Conservation (phyloP, 1,284 basidiomycete species). For the Heterobasidion annosum region DNA sequence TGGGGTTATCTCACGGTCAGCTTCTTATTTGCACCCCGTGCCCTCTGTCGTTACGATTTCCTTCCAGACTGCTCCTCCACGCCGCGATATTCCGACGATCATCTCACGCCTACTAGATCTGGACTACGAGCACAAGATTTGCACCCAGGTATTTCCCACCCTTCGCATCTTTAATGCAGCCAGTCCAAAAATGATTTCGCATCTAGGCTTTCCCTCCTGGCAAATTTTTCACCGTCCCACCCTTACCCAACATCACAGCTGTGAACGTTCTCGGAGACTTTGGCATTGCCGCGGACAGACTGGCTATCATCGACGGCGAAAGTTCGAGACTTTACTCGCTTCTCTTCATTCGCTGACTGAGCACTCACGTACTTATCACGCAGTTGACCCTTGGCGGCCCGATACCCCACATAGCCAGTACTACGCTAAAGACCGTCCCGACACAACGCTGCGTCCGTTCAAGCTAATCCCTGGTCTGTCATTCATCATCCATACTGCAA, state of each 20-base stretch:
- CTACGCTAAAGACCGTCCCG: constrained; percentile 57
- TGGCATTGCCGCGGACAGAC: constrained; percentile 60
- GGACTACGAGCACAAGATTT: constrained; percentile 75
- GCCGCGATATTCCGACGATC: constrained; percentile 53
- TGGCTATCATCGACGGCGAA: constrained; percentile 86
- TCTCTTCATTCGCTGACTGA: neutral
- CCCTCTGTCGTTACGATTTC: constrained; percentile 10
- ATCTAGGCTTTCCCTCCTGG: constrained; percentile 76
- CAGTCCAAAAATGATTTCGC: neutral
- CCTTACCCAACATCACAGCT: constrained; percentile 65
- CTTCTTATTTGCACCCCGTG: constrained; percentile 7
- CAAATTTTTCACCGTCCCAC: constrained; percentile 63
- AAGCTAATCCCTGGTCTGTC: constrained; percentile 79
- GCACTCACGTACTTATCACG: neutral
- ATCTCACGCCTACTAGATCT: constrained; percentile 70
- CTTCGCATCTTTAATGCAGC: neutral
- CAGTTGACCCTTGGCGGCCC: constrained; percentile 87
- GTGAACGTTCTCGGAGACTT: constrained; percentile 80
- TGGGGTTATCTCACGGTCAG: constrained; percentile 86
- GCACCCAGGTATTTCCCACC: constrained; percentile 46
- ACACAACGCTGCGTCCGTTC: constrained; percentile 73
- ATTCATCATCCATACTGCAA: neutral
- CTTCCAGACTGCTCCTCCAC: constrained; percentile 58
- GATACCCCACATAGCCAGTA: constrained; percentile 80
- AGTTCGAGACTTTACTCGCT: constrained; percentile 26